Conservation (phyloP, 306 rosid species). For the Medicago truncatula region MtrunA17r5.0-ANR NC_053049.1:31662501-31663000, state of each 20-base stretch:
- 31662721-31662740: constrained; percentile 76
- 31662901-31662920: constrained; percentile 70
- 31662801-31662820: constrained; percentile 78
- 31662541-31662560: constrained; percentile 75
- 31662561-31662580: constrained; percentile 88
- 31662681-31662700: constrained; percentile 70
- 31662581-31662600: constrained; percentile 81
- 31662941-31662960: constrained; percentile 58
- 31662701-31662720: constrained; percentile 78
- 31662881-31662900: constrained; percentile 67
- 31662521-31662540: constrained; percentile 75
- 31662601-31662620: constrained; percentile 86
- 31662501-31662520: constrained; percentile 78
- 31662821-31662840: constrained; percentile 77
- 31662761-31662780: constrained; percentile 74
- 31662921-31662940: constrained; percentile 70
- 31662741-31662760: constrained; percentile 61
- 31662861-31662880: constrained; percentile 65
- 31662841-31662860: constrained; percentile 66
- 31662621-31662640: constrained; percentile 77
- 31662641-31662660: constrained; percentile 83
- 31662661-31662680: constrained; percentile 89
- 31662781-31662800: constrained; percentile 73
- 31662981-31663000: constrained; percentile 88
- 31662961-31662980: constrained; percentile 72